Base-by-base conservation (phyloP, 1,284 basidiomycete species). In the Leccinum variabile region DNA sequence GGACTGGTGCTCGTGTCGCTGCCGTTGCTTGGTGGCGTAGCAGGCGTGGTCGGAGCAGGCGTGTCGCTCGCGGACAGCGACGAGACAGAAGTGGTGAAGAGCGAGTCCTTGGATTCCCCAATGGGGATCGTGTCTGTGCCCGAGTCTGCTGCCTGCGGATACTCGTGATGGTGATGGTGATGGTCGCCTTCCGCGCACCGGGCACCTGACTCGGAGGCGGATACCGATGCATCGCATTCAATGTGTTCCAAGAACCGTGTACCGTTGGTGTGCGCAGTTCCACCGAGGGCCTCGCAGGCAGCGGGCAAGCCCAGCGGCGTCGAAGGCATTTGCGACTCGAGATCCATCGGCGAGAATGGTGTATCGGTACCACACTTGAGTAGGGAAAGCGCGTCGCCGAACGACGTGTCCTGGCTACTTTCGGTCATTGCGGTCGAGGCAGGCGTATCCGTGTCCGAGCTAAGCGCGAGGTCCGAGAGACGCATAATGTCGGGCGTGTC, bases 101-200 rank as follows among this genome's bases (percentile, higher is more conserved):
- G 70, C 13, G 72, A 71, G 50, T 72, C 72, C 28, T 65, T 72
- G 41, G 70, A 76, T 54, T 76, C 71, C 0, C 50, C 66, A 13
- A 63, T 28, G 22, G 69, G 60, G 1, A 70, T 66, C 1, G 57
- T 64, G 35, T 58, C 25, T 1, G 57, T 59, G 32, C 46, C 55
- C 16, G 44, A 32, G 53, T 57, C 59, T 9, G 52, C 13, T 3
- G 22, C 11, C 6, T 35, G 56, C 11, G 6, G 10, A 14, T 46
- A 50, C 28, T 53, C 30, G 2, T 58, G 61, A 30, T 28, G 32
- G 2, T 46, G 5, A 30, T 16, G 11, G 7, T 55, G 55, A 25
- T 35, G 53, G 8, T 33, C 46, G 8, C 57, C 50, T 3, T 18
- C 58, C 28, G 50, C 55, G 35, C 8, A 3, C 16, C 50, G 53